Evolutionary conservation across 768 basidiomycete genomes (phyloP).

Genomic region (Suillus ampliporus): DNA sequence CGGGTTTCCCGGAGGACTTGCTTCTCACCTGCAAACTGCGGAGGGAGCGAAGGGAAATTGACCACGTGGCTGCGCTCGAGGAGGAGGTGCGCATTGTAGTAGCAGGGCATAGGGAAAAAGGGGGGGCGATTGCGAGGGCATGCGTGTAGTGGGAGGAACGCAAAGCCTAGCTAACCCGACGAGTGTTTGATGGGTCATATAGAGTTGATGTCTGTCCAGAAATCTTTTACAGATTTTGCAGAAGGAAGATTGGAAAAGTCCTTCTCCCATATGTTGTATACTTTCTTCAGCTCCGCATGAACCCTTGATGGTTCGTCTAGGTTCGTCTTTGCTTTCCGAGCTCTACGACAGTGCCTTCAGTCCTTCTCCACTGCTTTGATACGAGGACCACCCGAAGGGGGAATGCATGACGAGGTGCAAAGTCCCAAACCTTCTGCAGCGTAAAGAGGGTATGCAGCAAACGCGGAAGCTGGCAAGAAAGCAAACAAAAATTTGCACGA

Average conservation of each 20-base stretch:
- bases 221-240: background rate
- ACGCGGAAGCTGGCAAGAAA: constrained; percentile 86
- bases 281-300: constrained; percentile 82
- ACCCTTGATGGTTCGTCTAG: constrained; percentile 78
- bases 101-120: constrained; percentile 59
- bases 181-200: constrained; percentile 77
- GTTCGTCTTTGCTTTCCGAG: constrained; percentile 79
- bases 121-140: constrained; percentile 44
- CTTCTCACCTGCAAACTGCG: constrained; percentile 81
- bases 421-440: constrained; percentile 62
- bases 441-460: constrained; percentile 86
- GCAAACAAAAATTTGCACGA: constrained; percentile 76
- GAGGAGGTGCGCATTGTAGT: constrained; percentile 74
- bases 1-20: constrained; percentile 85
- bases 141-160: constrained; percentile 55
- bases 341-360: constrained; percentile 71
- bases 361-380: constrained; percentile 92
- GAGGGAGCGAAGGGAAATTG: constrained; percentile 88
- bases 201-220: constrained; percentile 69
- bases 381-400: constrained; percentile 63
- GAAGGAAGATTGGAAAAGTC: background rate
- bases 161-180: constrained; percentile 68
- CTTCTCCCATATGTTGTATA: constrained; percentile 63
- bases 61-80: constrained; percentile 85
- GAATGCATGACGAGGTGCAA: background rate